Conservation (phyloP, 768 basidiomycete genomes). For the Pleurotus salmoneostramineus region DNA sequence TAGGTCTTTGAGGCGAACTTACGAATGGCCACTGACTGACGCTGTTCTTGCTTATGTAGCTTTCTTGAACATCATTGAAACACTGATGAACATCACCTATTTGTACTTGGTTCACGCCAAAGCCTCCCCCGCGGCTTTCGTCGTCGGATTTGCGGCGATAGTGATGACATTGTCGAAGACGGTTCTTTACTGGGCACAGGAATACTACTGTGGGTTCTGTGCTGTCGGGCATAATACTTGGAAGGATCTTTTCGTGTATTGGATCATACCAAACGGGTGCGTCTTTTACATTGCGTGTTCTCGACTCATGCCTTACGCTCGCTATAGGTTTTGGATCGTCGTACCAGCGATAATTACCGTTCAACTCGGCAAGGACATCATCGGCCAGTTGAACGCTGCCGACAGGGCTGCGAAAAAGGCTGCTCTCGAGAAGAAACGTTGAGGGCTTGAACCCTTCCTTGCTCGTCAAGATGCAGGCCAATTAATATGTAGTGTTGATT, state of each 20-base stretch:
- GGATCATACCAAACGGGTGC: conserved; percentile 79
- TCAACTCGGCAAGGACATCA: conserved; percentile 62
- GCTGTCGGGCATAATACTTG: conserved; percentile 69
- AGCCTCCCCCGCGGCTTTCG: conserved; percentile 58
- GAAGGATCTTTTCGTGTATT: conserved; percentile 49
- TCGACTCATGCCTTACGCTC: not conserved
- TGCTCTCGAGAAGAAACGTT: conserved; percentile 6
- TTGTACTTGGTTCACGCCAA: conserved; percentile 69
- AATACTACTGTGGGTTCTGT: conserved; percentile 75
- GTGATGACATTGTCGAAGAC: conserved; percentile 88
- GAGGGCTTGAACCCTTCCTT: not conserved
- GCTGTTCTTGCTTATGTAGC: conserved; percentile 37
- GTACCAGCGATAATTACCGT: conserved; percentile 59
- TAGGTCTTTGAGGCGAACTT: conserved; percentile 25
- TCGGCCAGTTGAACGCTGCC: conserved; percentile 31
- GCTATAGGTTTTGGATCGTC: conserved; percentile 68
- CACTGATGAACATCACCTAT: conserved; percentile 67
- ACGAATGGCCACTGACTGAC: not conserved
- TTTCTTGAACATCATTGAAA: conserved; percentile 76
- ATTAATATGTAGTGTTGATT: too few species aligned
- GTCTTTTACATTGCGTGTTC: conserved; percentile 16
- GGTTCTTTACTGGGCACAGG: conserved; percentile 74
- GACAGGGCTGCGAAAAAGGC: conserved; percentile 18
- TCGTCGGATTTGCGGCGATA: conserved; percentile 70
- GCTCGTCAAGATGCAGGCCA: not conserved